These are phyloP conservation scores for Geotrichum cucujoidarum DNA, from an alignment of 1,139 yeast genomes.

Conservation along the genomic window DNA sequence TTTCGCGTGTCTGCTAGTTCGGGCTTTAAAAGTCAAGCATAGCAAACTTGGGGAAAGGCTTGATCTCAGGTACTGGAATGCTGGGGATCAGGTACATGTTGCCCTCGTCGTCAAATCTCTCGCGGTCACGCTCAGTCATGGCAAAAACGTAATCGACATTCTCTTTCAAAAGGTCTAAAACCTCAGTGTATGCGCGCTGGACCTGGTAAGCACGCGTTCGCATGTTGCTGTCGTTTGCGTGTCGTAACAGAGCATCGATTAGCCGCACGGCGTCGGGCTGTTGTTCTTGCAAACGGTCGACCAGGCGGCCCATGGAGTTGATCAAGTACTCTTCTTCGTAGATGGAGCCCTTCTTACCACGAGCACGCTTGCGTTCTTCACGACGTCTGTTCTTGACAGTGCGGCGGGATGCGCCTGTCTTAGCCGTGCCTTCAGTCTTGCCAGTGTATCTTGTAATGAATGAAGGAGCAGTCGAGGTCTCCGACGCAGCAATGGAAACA, in stretches of 20 bases:
- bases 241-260: conserved; percentile 70
- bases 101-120: conserved; percentile 85
- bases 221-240: conserved; percentile 42
- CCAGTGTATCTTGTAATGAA: conserved; percentile 95
- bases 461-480: conserved; percentile 86
- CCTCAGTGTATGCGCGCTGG: conserved; percentile 61
- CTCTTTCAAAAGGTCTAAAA: conserved; percentile 51
- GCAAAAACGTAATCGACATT: conserved; percentile 70
- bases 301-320: conserved; percentile 77
- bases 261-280: conserved; percentile 68
- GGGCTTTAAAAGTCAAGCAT: conserved; percentile 14
- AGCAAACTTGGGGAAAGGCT: conserved; percentile 17
- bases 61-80: conserved; percentile 25
- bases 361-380: conserved; percentile 91
- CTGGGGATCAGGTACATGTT: conserved; percentile 49
- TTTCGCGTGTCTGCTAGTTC: no score
- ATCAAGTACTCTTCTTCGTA: conserved; percentile 95
- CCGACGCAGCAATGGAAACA: conserved; percentile 92
- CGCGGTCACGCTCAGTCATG: conserved; percentile 72
- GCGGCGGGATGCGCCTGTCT: conserved; percentile 89
- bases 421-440: conserved; percentile 90
- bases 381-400: conserved; percentile 89
- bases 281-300: conserved; percentile 75
- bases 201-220: conserved; percentile 78
- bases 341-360: conserved; percentile 95